These are phyloP conservation scores for Leccinum griseonigrum DNA, from an alignment of 1,284 basidiomycete species.

Conservation along the genomic window DNA sequence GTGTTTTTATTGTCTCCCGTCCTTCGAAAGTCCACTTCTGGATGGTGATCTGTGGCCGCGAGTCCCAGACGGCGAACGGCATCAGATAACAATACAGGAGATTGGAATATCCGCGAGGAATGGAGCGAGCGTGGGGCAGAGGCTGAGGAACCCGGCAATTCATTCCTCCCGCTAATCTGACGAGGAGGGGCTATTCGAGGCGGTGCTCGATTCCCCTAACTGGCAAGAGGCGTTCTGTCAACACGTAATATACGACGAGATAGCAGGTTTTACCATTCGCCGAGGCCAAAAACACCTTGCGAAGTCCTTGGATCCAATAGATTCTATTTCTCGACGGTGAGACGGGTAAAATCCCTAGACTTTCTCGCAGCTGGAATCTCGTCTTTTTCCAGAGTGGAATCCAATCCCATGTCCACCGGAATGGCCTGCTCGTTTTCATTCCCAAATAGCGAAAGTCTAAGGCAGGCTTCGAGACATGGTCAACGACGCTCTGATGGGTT, in stretches of 20 bases:
- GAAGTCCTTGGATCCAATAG: conserved; percentile 77
- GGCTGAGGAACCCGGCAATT: conserved; percentile 46
- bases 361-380: conserved; percentile 37
- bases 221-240: conserved; percentile 1
- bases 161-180: conserved; percentile 38
- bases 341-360: conserved; percentile 46
- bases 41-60: conserved; percentile 52
- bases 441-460: conserved; percentile 75
- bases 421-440: conserved; percentile 51
- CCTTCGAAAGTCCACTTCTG: conserved; percentile 40
- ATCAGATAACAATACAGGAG: conserved; percentile 64
- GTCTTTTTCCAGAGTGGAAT: conserved; percentile 50
- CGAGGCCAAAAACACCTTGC: conserved; percentile 76
- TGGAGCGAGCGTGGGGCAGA: conserved; percentile 31
- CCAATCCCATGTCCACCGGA: conserved; percentile 47
- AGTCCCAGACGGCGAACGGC: conserved; percentile 63
- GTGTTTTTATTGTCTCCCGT: conserved; percentile 53
- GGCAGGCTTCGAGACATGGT: conserved; percentile 80
- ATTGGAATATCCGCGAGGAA: conserved; percentile 50
- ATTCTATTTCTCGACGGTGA: conserved; percentile 59
- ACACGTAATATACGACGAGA: not conserved
- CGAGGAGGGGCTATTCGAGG: conserved; percentile 62
- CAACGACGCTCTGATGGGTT: conserved; percentile 66
- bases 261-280: conserved; percentile 58
- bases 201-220: conserved; percentile 71